Evolutionary conservation across 192 early-diverging fungal genomes (phyloP).

Genomic region (Coemansia sp.): DNA sequence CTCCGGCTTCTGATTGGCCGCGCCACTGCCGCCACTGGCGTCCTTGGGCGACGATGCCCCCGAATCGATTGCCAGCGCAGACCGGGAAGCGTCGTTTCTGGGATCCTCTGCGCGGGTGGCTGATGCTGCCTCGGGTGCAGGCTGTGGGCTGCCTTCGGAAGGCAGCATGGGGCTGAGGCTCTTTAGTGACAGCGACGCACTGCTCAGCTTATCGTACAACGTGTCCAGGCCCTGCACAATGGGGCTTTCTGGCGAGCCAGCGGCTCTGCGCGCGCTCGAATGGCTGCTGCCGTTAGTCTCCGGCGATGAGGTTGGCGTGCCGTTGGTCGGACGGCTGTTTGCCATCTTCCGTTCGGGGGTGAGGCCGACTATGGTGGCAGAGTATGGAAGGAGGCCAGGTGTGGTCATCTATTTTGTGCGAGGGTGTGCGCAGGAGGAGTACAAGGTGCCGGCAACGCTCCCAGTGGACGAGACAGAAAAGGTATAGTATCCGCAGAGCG

Average conservation of each 20-base stretch:
- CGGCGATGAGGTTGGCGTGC: conserved; percentile 5
- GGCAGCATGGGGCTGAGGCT: conserved; percentile 26
- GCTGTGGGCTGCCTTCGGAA: neutral
- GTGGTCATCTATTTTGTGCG: conserved; percentile 30
- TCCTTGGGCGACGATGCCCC: conserved; percentile 26
- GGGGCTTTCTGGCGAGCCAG: conserved; percentile 3
- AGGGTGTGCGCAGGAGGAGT: neutral
- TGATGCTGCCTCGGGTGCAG: conserved; percentile 1
- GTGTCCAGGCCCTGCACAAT: conserved; percentile 35
- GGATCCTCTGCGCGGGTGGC: conserved; percentile 7
- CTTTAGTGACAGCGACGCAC: conserved; percentile 34
- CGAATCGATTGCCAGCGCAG: conserved; percentile 8
- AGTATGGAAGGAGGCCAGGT: conserved; percentile 30
- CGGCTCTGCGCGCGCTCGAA: neutral
- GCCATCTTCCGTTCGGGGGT: conserved; percentile 24
- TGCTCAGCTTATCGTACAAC: conserved; percentile 38
- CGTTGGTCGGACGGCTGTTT: conserved; percentile 6
- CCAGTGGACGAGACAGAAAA: neutral
- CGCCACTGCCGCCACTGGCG: conserved; percentile 5
- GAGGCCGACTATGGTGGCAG: conserved; percentile 16
- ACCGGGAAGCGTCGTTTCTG: neutral
- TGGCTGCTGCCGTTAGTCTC: conserved; percentile 4
- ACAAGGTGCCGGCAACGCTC: neutral
- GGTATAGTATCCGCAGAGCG: neutral
- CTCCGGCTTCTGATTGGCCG: conserved; percentile 1